Conservation (phyloP, 2,329 filamentous ascomycete species). For the Elsinoe australis region DNA sequence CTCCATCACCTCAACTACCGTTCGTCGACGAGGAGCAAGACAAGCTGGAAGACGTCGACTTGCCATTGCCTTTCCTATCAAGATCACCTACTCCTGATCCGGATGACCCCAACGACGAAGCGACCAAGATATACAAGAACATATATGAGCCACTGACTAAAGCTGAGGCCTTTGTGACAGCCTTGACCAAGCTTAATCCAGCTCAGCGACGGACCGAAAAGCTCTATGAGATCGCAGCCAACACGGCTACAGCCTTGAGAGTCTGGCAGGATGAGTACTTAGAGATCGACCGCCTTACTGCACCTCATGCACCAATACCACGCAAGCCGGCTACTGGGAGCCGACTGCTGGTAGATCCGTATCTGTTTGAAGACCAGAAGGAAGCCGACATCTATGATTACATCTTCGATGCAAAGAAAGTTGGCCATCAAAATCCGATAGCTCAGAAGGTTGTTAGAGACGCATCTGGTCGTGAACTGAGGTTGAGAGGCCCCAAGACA, state of each 20-base stretch:
- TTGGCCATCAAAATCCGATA: conserved; percentile 51
- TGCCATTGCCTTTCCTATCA: conserved; percentile 21
- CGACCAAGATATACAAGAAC: conserved; percentile 36
- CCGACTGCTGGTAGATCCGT: conserved; percentile 38
- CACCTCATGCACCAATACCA: conserved; percentile 44
- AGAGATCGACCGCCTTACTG: conserved; percentile 46
- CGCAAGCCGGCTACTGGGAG: conserved; percentile 46
- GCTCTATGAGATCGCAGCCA: conserved; percentile 49
- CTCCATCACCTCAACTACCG: conserved; percentile 28
- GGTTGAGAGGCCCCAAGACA: conserved; percentile 36
- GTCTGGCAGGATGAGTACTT: conserved; percentile 54
- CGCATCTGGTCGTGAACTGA: conserved; percentile 40
- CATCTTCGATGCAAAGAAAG: conserved; percentile 46
- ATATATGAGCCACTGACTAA: conserved; percentile 38
- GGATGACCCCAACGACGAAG: conserved; percentile 28
- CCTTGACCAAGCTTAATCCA: conserved; percentile 37
- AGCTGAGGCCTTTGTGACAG: conserved; percentile 35
- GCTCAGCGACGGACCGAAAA: conserved; percentile 43
- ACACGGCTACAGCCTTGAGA: conserved; percentile 46
- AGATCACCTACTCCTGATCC: conserved; percentile 19
- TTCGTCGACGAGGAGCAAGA: conserved; percentile 30
- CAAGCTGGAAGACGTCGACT: conserved; percentile 26
- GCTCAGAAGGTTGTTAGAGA: conserved; percentile 43
- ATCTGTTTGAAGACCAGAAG: conserved; percentile 52
- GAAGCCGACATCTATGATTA: conserved; percentile 56